These are phyloP conservation scores for Silene noctiflora DNA, from an alignment of 179 eudicot genomes.

Conservation along the genomic window DNA sequence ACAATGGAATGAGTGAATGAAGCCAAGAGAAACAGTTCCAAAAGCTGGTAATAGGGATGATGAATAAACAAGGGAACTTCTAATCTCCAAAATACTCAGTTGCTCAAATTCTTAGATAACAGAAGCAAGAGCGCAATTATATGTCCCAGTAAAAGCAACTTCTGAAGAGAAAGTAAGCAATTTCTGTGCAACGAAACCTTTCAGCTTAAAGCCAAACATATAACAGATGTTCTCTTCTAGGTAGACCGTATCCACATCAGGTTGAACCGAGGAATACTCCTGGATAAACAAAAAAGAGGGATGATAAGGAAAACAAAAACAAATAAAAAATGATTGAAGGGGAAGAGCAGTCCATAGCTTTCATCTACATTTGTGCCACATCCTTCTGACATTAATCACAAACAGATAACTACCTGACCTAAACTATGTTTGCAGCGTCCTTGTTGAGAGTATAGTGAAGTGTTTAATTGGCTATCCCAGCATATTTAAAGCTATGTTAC, in stretches of 20 bases:
- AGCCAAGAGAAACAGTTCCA: not conserved
- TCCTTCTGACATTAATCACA: not conserved
- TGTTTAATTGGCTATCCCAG: not conserved
- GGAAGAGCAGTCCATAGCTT: not conserved
- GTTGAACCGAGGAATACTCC: not conserved
- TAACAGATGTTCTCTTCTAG: not conserved
- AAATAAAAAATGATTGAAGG: not conserved
- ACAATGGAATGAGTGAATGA: not conserved
- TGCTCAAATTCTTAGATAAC: too few relatives aligned
- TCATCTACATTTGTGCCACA: not conserved
- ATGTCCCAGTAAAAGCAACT: not conserved
- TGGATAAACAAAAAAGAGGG: not conserved
- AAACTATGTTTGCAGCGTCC: not conserved
- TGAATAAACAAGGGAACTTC: not conserved
- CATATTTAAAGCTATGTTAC: too few relatives aligned
- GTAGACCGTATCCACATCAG: not conserved
- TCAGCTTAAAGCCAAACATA: not conserved
- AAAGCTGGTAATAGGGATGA: not conserved
- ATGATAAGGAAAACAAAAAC: not conserved
- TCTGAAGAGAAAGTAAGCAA: not conserved
- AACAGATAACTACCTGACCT: not conserved
- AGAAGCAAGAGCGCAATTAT: not conserved
- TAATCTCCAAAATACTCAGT: conserved; percentile 1
- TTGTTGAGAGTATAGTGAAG: not conserved
- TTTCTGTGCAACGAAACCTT: not conserved